Evolutionary conservation across 2,329 filamentous ascomycete species (phyloP), one percentile per base, ranked within the genome.

Genomic region (Aureobasidium namibiae): DNA sequence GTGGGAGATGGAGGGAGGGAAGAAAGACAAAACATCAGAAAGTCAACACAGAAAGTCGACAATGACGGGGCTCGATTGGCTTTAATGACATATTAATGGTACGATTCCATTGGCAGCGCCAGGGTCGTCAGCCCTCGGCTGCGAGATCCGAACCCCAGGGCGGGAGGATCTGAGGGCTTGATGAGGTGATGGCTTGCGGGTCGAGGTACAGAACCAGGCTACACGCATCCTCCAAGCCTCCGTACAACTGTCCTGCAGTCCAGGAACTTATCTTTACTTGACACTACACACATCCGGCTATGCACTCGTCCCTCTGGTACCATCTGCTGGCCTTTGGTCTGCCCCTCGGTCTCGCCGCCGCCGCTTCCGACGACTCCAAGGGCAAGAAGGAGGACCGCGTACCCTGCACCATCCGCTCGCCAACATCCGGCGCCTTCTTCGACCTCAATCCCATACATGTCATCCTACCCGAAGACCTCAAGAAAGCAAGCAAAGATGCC

Each of bases 361-460:
- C 75, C 10, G 61, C 66, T 16, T 60, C 59, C 38, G 69, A 73
- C 62, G 67, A 74, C 65, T 26, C 41, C 23, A 46, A 38, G n/a
- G 9, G 4, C 9, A 57, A 57, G 41, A 70, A 77, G 68, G 71
- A 72, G 41, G 66, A 73, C n/a, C 69, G 74, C 45, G 76, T 78
- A 58, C 80, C 83, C 62, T 87, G 84, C 69, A 84, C 83, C n/a
- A 80, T 83, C 60, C 78, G 80, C 63, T 85, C 82, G 24, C 80
- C 82, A 3, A 78, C 76, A n/a, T 80, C 78, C 13, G 82, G 83
- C 60, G 75, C 80, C 58, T 86, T 83, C 74, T 86, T 84, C 72
- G 83, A 87, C 67, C 75, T 87, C 29, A 84, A 78, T 64, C 74
- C 79, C 8, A 77, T 87, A 63, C 78, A 78, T 31, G 70, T 84